Conservation (phyloP, 2,329 filamentous ascomycete genomes). For the Aspergillus neoniger region DNA sequence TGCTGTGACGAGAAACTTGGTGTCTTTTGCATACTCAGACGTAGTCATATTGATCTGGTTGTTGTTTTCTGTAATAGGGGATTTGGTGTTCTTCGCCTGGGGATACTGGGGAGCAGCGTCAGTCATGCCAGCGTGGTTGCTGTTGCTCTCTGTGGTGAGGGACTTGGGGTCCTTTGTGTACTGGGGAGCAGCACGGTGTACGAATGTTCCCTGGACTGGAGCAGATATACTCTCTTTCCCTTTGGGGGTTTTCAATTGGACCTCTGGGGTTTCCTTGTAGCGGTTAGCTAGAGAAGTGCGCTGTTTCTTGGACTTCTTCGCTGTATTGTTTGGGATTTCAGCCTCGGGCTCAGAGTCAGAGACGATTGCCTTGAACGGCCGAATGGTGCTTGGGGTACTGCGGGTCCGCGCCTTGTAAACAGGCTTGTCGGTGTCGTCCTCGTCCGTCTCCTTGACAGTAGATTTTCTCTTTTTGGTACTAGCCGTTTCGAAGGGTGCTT, state of each 20-base stretch:
- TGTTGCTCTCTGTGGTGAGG: too few relatives aligned
- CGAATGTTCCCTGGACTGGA: too few relatives aligned
- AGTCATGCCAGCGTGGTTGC: too few relatives aligned
- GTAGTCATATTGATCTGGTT: neutral
- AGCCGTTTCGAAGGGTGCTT: neutral
- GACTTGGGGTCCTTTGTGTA: too few relatives aligned
- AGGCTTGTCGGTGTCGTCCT: neutral
- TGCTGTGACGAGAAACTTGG: conserved; percentile 19
- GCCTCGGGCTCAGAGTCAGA: neutral
- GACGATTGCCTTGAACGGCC: neutral
- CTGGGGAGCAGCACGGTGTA: too few relatives aligned
- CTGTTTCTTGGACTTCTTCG: neutral
- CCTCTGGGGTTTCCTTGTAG: too few relatives aligned
- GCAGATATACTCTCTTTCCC: too few relatives aligned
- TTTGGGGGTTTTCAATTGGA: neutral
- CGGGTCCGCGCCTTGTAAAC: neutral
- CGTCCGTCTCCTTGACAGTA: neutral
- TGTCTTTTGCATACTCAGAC: neutral
- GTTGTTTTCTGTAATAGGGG: neutral
- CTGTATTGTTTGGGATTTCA: too few relatives aligned
- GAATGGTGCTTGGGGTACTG: neutral
- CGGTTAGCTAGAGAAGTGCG: too few relatives aligned
- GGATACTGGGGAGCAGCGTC: too few relatives aligned
- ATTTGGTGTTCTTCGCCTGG: too few relatives aligned
- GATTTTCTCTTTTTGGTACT: neutral